Evolutionary conservation across 1,284 basidiomycete species (phyloP).

Genomic region (Ustilago curta): DNA sequence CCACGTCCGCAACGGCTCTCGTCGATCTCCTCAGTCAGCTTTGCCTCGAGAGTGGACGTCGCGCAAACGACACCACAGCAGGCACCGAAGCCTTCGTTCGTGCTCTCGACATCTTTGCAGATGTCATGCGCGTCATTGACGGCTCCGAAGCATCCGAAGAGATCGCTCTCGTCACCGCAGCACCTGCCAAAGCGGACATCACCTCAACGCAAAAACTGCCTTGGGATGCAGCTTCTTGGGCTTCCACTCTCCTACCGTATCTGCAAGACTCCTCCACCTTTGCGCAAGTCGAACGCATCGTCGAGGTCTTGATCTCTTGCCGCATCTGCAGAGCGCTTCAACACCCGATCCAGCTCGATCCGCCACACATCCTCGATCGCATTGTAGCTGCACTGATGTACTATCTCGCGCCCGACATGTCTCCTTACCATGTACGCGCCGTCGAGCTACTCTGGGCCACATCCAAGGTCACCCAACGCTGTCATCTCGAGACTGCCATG

Average conservation of each 20-base stretch:
- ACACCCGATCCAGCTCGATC: conserved; percentile 31
- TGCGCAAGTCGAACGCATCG: conserved; percentile 48
- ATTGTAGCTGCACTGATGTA: conserved; percentile 75
- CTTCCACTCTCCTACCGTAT: conserved; percentile 20
- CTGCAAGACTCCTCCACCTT: conserved; percentile 39
- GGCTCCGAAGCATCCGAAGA: conserved; percentile 33
- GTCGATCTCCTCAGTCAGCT: conserved; percentile 32
- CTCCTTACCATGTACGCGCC: conserved; percentile 83
- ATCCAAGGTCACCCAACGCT: conserved; percentile 28
- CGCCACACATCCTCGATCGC: conserved; percentile 28
- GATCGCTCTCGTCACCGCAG: conserved; percentile 24
- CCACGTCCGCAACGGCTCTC: conserved; percentile 24
- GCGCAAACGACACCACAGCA: background rate
- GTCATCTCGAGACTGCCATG: conserved; percentile 45
- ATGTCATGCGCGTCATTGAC: conserved; percentile 45
- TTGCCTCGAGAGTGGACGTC: conserved; percentile 22
- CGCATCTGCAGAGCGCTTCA: conserved; percentile 48
- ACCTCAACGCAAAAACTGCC: conserved; percentile 20
- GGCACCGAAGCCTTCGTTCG: conserved; percentile 36
- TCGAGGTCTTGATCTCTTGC: conserved; percentile 52
- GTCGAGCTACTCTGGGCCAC: conserved; percentile 84
- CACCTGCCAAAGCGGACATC: background rate
- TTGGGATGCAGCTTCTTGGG: conserved; percentile 41
- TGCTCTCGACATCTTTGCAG: conserved; percentile 47
- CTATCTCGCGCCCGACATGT: conserved; percentile 78